Conservation (phyloP, 768 basidiomycete species). For the Vararia minispora region DNA sequence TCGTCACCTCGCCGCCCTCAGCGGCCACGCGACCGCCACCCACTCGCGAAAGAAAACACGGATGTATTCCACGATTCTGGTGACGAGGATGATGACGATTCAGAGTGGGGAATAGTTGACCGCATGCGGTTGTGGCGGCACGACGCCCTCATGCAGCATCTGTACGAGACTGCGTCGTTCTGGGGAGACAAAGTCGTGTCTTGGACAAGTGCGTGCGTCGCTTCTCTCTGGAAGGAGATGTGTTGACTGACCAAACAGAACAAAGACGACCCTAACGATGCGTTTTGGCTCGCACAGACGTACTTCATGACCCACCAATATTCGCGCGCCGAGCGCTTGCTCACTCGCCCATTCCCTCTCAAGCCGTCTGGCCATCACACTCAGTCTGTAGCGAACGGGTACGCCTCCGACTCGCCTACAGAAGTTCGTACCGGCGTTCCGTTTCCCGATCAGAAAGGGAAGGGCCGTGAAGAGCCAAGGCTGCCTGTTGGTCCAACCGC, state of each 20-base stretch:
- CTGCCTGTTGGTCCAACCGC: slow-evolving; percentile 65
- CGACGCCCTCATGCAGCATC: slow-evolving; percentile 96
- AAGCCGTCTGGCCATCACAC: slow-evolving; percentile 23
- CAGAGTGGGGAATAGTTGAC: slow-evolving; percentile 84
- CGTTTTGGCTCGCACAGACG: slow-evolving; percentile 97
- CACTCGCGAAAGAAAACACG: slow-evolving; percentile 66
- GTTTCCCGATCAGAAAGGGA: slow-evolving; percentile 38
- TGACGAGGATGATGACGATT: slow-evolving; percentile 44
- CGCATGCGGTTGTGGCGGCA: slow-evolving; percentile 96
- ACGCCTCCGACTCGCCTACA: slow-evolving; percentile 18
- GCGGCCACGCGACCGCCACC: slow-evolving; percentile 44
- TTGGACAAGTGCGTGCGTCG: slow-evolving; percentile 69
- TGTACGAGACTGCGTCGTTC: slow-evolving; percentile 94
- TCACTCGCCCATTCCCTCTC: slow-evolving; percentile 76
- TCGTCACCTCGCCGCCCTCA: slow-evolving; percentile 54
- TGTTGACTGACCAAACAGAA: neutral
- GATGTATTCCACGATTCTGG: slow-evolving; percentile 66
- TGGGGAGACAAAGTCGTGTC: slow-evolving; percentile 97
- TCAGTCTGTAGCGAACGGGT: slow-evolving; percentile 28
- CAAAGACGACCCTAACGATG: slow-evolving; percentile 90
- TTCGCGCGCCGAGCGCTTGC: slow-evolving; percentile 82
- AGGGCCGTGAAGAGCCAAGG: slow-evolving; percentile 37
- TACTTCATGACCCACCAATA: slow-evolving; percentile 96
- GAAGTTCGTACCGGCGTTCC: slow-evolving; percentile 14
- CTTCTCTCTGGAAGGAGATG: slow-evolving; percentile 1